phyloP scores from a whole-genome alignment of 768 basidiomycete species.

The Aureoboletus auriporus region DNA sequence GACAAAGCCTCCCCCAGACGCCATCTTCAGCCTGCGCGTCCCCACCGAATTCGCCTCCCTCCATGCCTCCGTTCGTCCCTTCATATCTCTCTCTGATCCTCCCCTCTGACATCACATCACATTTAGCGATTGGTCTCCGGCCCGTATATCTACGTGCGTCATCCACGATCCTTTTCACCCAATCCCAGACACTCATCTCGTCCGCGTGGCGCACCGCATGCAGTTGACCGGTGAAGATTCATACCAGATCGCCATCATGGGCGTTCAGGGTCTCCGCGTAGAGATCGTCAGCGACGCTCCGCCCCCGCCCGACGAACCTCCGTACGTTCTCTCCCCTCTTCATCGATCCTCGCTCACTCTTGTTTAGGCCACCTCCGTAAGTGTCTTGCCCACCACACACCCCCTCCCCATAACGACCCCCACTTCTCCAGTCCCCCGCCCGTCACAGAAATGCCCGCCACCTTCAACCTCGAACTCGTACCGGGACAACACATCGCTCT shows the following conservation, averaged over 20 bases:
- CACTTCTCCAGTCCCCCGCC: constrained; percentile 49
- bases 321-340: constrained; percentile 40
- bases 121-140: constrained; percentile 72
- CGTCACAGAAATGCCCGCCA: constrained; percentile 82
- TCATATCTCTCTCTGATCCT: constrained; percentile 6
- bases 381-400: constrained; percentile 23
- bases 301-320: constrained; percentile 79
- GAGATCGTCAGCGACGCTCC: constrained; percentile 85
- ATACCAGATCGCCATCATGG: constrained; percentile 83
- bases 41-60: constrained; percentile 87
- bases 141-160: constrained; percentile 76
- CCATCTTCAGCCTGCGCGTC: constrained; percentile 68
- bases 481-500: constrained; percentile 79
- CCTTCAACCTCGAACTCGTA: constrained; percentile 74
- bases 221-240: constrained; percentile 84
- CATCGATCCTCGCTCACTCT: constrained; percentile 8
- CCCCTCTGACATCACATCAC: constrained; percentile 23
- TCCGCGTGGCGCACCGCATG: constrained; percentile 18
- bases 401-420: constrained; percentile 1
- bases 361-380: constrained; percentile 46
- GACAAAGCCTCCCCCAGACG: constrained; percentile 83
- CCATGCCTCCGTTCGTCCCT: constrained; percentile 67
- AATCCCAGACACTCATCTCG: constrained; percentile 8
- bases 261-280: constrained; percentile 76
- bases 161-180: constrained; percentile 12